Conservation (phyloP, 1,284 basidiomycete genomes). For the Rhizoctonia solani region DNA sequence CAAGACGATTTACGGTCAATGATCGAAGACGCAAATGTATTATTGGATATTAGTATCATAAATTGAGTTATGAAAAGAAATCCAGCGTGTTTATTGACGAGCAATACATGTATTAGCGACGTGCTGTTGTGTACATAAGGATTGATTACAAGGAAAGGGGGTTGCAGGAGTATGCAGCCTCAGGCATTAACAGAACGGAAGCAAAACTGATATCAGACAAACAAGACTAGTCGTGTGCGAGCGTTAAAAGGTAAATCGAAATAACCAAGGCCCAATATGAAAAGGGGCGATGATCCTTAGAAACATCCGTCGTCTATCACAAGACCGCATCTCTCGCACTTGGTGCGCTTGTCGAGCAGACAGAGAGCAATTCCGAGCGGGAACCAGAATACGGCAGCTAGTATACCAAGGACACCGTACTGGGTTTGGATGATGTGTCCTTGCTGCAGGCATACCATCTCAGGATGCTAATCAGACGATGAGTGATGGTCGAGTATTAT, state of each 20-base stretch:
- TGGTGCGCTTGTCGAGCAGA: slow-evolving; percentile 67
- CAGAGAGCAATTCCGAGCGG: slow-evolving; percentile 75
- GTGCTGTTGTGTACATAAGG: not conserved
- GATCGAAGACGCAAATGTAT: not conserved
- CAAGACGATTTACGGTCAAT: slow-evolving; percentile 58
- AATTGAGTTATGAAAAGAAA: no score
- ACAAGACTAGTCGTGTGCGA: slow-evolving; percentile 3
- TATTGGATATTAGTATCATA: slow-evolving; percentile 8
- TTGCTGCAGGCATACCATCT: slow-evolving; percentile 78
- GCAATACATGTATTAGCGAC: slow-evolving; percentile 11
- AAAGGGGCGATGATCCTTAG: slow-evolving; percentile 31
- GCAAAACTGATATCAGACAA: not conserved
- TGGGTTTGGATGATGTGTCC: slow-evolving; percentile 67
- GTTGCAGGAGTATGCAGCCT: slow-evolving; percentile 32
- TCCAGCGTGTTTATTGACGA: not conserved
- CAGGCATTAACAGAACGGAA: not conserved
- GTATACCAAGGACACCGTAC: slow-evolving; percentile 69
- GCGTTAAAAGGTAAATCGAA: not conserved
- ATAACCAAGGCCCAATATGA: not conserved
- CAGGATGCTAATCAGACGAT: slow-evolving; percentile 54
- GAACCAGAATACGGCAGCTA: slow-evolving; percentile 81
- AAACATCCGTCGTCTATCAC: slow-evolving; percentile 42
- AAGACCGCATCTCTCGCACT: slow-evolving; percentile 61
- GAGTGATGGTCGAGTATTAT: not conserved
- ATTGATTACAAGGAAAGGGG: slow-evolving; percentile 27